A percentile compares a stretch with the other conserved stretches of the same genome.
These are phyloP conservation scores for Xylaria sp. DNA, from an alignment of 2,329 filamentous ascomycete species.

Conservation along the genomic window DNA sequence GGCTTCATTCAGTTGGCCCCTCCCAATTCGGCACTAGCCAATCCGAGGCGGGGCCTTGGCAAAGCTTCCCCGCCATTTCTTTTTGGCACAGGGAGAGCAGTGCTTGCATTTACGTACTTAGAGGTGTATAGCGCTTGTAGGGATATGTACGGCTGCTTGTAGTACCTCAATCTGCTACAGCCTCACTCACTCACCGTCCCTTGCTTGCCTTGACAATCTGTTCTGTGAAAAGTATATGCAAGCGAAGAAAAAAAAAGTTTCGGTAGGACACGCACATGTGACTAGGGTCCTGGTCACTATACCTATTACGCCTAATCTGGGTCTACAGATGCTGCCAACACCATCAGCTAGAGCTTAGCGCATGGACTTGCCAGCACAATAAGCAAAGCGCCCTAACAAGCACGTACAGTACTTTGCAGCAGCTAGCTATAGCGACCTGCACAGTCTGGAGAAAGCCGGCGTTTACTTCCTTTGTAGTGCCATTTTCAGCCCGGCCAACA, in stretches of 20 bases:
- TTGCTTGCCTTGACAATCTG: neutral
- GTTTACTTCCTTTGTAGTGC: neutral
- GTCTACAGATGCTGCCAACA: neutral
- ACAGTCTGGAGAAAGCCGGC: neutral
- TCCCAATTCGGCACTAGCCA: neutral
- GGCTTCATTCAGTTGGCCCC: neutral
- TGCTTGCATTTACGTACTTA: neutral
- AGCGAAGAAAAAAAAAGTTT: neutral
- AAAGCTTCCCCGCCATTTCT: slow-evolving; percentile 17
- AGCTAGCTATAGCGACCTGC: neutral
- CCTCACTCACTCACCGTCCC: neutral
- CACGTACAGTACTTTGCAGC: neutral
- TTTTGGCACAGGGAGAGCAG: neutral
- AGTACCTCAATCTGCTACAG: neutral
- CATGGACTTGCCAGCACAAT: slow-evolving; percentile 1
- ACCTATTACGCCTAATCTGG: slow-evolving; percentile 8
- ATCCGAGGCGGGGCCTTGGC: slow-evolving; percentile 14
- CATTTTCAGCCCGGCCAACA: slow-evolving; percentile 4
- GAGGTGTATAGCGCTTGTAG: neutral
- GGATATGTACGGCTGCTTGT: neutral
- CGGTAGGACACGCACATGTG: neutral
- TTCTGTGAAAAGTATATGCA: neutral
- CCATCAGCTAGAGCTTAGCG: slow-evolving; percentile 5
- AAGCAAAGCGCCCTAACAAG: neutral
- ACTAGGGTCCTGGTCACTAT: neutral